Evolutionary conservation across 345 rosid species (phyloP).

Genomic region (Dovyalis caffra): DNA sequence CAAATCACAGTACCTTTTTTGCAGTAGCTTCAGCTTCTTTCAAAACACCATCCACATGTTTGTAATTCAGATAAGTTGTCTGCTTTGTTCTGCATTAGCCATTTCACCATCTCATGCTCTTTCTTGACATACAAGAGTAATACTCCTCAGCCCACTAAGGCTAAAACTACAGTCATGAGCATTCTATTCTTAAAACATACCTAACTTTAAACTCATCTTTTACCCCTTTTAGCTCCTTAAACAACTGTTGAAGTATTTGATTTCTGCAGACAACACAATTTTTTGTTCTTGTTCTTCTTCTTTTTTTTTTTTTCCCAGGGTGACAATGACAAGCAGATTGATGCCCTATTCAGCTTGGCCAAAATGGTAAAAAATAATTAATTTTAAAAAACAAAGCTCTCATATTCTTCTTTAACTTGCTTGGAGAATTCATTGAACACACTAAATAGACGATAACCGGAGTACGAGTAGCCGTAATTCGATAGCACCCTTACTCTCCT

Average conservation of each 20-base stretch:
- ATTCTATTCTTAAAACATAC: conserved; percentile 34
- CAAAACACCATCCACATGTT: conserved; percentile 83
- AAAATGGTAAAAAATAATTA: too few relatives aligned
- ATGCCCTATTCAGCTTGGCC: too few relatives aligned
- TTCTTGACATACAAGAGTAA: conserved; percentile 61
- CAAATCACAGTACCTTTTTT: conserved; percentile 57
- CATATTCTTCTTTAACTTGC: conserved; percentile 76
- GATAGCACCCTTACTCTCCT: conserved; percentile 37
- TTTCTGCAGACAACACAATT: conserved; percentile 51
- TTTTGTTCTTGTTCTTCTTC: too few relatives aligned
- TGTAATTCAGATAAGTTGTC: conserved; percentile 84
- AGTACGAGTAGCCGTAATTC: conserved; percentile 29
- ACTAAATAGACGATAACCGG: conserved; percentile 53
- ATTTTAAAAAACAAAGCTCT: too few relatives aligned
- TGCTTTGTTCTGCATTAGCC: conserved; percentile 85
- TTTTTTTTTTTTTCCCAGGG: too few relatives aligned
- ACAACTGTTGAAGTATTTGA: conserved; percentile 68
- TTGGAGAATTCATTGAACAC: conserved; percentile 75
- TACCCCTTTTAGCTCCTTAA: conserved; percentile 56
- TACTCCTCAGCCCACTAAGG: conserved; percentile 57
- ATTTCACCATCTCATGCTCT: conserved; percentile 70
- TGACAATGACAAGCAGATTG: too few relatives aligned
- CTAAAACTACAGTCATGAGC: too few relatives aligned
- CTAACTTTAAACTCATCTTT: conserved; percentile 71
- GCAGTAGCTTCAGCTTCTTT: conserved; percentile 85